Conservation (phyloP, 2,329 filamentous ascomycete genomes). For the Apiospora aurea region DNA sequence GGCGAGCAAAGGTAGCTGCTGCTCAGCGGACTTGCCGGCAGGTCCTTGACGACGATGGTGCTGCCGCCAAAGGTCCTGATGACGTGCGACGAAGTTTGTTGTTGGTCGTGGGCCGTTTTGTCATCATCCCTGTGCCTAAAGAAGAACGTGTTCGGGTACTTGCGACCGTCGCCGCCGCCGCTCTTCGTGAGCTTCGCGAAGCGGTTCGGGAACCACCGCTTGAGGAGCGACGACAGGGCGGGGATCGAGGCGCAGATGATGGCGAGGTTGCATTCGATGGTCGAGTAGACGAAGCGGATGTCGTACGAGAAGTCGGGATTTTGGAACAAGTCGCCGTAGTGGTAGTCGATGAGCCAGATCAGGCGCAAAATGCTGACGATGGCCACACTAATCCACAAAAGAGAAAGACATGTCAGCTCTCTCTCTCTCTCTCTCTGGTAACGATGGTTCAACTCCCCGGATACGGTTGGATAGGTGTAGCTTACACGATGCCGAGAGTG, state of each 20-base stretch:
- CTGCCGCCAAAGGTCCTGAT: neutral
- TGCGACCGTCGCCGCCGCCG: too few species aligned
- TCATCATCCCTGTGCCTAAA: too few species aligned
- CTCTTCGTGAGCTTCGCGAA: neutral
- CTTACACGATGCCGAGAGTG: slow-evolving; percentile 22
- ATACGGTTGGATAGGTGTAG: neutral
- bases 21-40: neutral
- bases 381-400: slow-evolving; percentile 33
- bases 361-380: slow-evolving; percentile 40
- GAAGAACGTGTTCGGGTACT: neutral
- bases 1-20: neutral
- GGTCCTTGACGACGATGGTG: neutral
- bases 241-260: slow-evolving; percentile 48
- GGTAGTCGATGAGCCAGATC: slow-evolving; percentile 34
- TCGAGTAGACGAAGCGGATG: slow-evolving; percentile 41
- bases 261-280: slow-evolving; percentile 47
- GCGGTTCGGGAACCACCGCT: neutral
- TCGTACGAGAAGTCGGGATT: slow-evolving; percentile 39
- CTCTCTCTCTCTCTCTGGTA: too few species aligned
- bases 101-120: neutral
- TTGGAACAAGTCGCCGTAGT: slow-evolving; percentile 30
- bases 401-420: neutral
- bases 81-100: neutral
- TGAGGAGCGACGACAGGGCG: slow-evolving; percentile 34
- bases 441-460: too few species aligned